These are phyloP conservation scores for Aspergillus taichungensis DNA, from an alignment of 495 filamentous ascomycete species.

Conservation along the genomic window DNA sequence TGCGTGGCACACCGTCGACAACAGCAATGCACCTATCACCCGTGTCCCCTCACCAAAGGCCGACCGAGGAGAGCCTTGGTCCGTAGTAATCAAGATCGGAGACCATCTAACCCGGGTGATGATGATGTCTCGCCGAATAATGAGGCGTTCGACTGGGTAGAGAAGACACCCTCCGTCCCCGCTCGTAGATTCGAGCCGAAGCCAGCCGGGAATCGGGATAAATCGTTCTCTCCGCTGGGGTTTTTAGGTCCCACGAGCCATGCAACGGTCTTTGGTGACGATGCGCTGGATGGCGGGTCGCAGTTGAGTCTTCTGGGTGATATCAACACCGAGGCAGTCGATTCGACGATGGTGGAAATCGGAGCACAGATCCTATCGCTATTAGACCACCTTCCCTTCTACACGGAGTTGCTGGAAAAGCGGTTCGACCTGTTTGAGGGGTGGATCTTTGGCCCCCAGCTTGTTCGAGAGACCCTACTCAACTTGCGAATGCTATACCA, in stretches of 20 bases:
- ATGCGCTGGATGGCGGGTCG: not conserved
- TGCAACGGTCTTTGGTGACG: conserved; percentile 25
- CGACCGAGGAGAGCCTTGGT: not conserved
- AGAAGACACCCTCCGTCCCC: not conserved
- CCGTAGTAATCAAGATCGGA: not conserved
- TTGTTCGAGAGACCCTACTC: not conserved
- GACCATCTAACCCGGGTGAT: too few relatives aligned
- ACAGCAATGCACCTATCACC: conserved; percentile 23
- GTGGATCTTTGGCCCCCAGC: conserved; percentile 11
- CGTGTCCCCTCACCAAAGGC: conserved; percentile 20
- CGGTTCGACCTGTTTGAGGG: conserved; percentile 14
- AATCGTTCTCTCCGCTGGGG: conserved; percentile 8
- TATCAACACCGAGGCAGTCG: conserved; percentile 2
- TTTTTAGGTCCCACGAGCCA: conserved; percentile 36
- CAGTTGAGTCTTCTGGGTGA: not conserved
- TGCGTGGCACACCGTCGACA: conserved; percentile 15
- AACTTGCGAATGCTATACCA: not conserved
- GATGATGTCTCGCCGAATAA: too few relatives aligned
- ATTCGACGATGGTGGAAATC: conserved; percentile 10
- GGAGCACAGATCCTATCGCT: conserved; percentile 17
- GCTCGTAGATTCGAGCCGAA: too few relatives aligned
- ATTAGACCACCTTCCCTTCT: conserved; percentile 16
- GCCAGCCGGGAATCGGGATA: conserved; percentile 4
- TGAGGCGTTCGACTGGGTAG: not conserved
- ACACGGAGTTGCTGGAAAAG: conserved; percentile 13